Evolutionary conservation across 1,284 basidiomycete species (phyloP), one percentile per base, ranked within the genome.

Genomic region (Somion occarium): DNA sequence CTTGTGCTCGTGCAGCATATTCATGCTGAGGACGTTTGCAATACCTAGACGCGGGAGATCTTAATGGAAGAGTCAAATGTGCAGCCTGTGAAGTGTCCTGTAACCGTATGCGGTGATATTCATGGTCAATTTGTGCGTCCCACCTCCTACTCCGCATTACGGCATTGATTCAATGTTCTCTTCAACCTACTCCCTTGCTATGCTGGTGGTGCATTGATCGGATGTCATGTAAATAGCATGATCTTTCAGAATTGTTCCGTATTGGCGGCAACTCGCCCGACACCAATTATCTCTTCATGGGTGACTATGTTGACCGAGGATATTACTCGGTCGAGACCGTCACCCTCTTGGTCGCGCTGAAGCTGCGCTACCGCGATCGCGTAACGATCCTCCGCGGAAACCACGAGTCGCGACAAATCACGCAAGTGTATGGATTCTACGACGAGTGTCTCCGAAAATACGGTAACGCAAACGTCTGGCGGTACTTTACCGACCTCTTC

Each of bases 221-320:
- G n/a, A 24, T 23, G 23, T 30, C 18, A 15, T 41, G 7, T 49
- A 37, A 22, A 46, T 55, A 98, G 95, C 95, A 98, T 73, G 97
- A 99, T 76, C 87, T 99, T 51, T 97, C 94, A 55, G 97, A 99
- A 71, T 87, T 99, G 44, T 99, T 99, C 77, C 89, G 95, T 51
- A 99, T 99, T 68, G 96, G 97, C 49, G 97, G 96, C 55, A 98
- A 98, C 76, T 98, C 95, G 41, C 97, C 96, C 53, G 97, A 99
- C 75, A 98, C 97, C 57, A 99, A 99, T 75, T 99, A 99, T 73
- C 89, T 99, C 61, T 99, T 99, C 79, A 99, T 99, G 97, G 97
- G 97, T 43, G 96, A 99, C 78, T 99, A 98, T 66, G 97, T 99
- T 61, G 97, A 99, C 77, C 87, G 97, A 65, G 96, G 96, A 24